These are phyloP conservation scores for Russula olivacea DNA, from an alignment of 768 basidiomycete genomes.

Conservation along the genomic window DNA sequence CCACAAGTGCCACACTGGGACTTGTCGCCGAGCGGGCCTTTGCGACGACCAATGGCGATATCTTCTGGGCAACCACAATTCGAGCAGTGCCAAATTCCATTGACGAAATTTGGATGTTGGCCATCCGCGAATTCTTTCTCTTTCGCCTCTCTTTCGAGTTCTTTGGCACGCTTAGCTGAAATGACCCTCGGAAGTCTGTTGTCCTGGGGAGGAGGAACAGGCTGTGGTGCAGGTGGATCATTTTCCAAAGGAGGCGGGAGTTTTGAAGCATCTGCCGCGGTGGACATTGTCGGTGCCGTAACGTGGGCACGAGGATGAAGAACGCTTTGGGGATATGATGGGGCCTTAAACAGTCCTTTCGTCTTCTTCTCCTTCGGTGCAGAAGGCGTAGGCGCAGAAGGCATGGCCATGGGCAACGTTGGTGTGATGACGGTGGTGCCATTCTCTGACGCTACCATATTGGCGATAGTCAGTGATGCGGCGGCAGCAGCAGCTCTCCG, in stretches of 20 bases:
- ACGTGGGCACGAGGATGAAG: constrained; percentile 58
- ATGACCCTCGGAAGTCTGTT: constrained; percentile 43
- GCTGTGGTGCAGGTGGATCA: constrained; percentile 45
- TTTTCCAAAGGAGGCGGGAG: constrained; percentile 56
- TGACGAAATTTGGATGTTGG: constrained; percentile 72
- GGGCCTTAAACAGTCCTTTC: constrained; percentile 70
- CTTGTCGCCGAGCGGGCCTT: constrained; percentile 86
- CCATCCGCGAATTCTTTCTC: constrained; percentile 79
- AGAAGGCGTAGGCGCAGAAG: constrained; percentile 35
- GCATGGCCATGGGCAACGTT: constrained; percentile 39
- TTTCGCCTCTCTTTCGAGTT: constrained; percentile 76
- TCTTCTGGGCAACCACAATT: constrained; percentile 90
- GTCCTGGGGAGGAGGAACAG: constrained; percentile 38
- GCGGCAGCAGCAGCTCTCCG: constrained; percentile 83
- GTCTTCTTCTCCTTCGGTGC: constrained; percentile 58
- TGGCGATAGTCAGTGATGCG: constrained; percentile 78
- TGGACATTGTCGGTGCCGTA: constrained; percentile 55
- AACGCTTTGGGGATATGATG: constrained; percentile 48
- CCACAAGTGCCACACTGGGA: constrained; percentile 91
- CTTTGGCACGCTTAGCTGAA: constrained; percentile 60
- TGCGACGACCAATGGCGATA: constrained; percentile 78
- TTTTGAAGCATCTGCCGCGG: constrained; percentile 56
- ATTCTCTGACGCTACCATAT: constrained; percentile 90
- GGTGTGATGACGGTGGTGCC: constrained; percentile 51
- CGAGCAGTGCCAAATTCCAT: constrained; percentile 92